phyloP scores from a whole-genome alignment of 2,329 filamentous ascomycete species.

The Botryotinia narcissicola region DNA sequence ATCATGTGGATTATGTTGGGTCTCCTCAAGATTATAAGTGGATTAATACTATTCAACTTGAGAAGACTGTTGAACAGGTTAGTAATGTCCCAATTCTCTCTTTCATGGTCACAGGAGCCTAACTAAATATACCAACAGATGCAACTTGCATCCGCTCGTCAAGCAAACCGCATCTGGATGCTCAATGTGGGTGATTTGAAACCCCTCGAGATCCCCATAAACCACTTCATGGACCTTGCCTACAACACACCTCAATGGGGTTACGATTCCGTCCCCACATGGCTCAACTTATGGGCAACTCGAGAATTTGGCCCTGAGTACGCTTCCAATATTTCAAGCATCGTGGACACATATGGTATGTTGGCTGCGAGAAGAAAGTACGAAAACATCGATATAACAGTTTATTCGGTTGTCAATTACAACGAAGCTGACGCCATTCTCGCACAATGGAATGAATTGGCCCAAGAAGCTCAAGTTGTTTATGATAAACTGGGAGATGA shows the following conservation, averaged over 20 bases:
- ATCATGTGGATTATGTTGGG: slow-evolving; percentile 55
- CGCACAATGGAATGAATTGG: slow-evolving; percentile 53
- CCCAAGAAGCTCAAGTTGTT: slow-evolving; percentile 52
- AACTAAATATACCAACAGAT: slow-evolving; percentile 44
- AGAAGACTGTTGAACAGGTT: slow-evolving; percentile 60
- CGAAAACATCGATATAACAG: slow-evolving; percentile 57
- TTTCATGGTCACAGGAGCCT: neutral
- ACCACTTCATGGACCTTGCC: slow-evolving; percentile 65
- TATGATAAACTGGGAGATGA: slow-evolving; percentile 52
- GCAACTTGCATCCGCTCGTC: slow-evolving; percentile 56
- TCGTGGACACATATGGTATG: slow-evolving; percentile 56
- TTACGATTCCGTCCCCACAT: slow-evolving; percentile 53
- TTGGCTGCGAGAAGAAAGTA: slow-evolving; percentile 60
- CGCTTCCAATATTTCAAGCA: slow-evolving; percentile 48
- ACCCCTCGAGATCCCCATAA: slow-evolving; percentile 60
- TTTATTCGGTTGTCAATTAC: slow-evolving; percentile 62
- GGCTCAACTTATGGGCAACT: slow-evolving; percentile 55
- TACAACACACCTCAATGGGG: slow-evolving; percentile 60
- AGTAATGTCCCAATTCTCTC: neutral
- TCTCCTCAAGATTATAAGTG: slow-evolving; percentile 51
- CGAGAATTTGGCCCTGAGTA: slow-evolving; percentile 55
- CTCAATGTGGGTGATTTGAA: slow-evolving; percentile 65
- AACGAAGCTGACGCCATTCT: slow-evolving; percentile 60
- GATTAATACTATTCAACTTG: slow-evolving; percentile 65
- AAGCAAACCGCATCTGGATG: slow-evolving; percentile 56